These are phyloP conservation scores for Lachnellula willkommii DNA, from an alignment of 2,329 filamentous ascomycete genomes.

Conservation along the genomic window DNA sequence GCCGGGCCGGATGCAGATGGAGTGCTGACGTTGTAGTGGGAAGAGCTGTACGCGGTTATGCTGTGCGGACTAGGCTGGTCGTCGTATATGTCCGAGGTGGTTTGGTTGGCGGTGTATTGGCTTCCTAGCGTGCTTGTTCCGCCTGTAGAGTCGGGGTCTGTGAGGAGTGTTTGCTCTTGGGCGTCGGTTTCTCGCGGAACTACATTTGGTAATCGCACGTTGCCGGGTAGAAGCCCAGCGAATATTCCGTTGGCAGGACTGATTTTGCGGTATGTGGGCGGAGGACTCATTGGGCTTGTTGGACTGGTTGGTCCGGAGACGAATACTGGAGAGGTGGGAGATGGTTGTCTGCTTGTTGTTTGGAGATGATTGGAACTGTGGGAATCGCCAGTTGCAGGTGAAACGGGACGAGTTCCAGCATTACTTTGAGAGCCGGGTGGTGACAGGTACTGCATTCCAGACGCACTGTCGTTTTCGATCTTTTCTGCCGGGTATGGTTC, in stretches of 20 bases:
- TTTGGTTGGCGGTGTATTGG: constrained; percentile 52
- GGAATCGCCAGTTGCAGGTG: constrained; percentile 9
- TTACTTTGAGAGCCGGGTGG: constrained; percentile 24
- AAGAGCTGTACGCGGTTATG: neutral
- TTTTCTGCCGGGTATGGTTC: constrained; percentile 32
- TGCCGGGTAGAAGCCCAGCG: constrained; percentile 49
- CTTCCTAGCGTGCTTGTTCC: constrained; percentile 47
- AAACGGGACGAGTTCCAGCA: constrained; percentile 16
- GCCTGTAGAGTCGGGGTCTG: constrained; percentile 28
- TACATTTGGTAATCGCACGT: constrained; percentile 36
- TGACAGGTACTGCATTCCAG: constrained; percentile 30
- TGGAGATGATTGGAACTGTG: constrained; percentile 2
- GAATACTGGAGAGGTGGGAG: constrained; percentile 21
- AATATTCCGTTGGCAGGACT: constrained; percentile 50
- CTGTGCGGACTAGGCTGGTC: constrained; percentile 4
- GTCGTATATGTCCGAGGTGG: constrained; percentile 12
- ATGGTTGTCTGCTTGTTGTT: constrained; percentile 13
- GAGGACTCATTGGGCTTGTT: constrained; percentile 15
- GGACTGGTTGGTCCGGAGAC: constrained; percentile 7
- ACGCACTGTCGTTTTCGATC: constrained; percentile 25
- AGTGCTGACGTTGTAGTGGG: neutral
- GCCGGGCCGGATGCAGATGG: neutral
- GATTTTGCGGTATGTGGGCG: constrained; percentile 34
- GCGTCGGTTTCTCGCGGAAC: constrained; percentile 26
- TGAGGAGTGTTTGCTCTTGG: constrained; percentile 5